A percentile compares a stretch with the other conserved stretches of the same genome.
Evolutionary conservation across 768 basidiomycete genomes (phyloP).

Genomic region (Boletus patriciae): DNA sequence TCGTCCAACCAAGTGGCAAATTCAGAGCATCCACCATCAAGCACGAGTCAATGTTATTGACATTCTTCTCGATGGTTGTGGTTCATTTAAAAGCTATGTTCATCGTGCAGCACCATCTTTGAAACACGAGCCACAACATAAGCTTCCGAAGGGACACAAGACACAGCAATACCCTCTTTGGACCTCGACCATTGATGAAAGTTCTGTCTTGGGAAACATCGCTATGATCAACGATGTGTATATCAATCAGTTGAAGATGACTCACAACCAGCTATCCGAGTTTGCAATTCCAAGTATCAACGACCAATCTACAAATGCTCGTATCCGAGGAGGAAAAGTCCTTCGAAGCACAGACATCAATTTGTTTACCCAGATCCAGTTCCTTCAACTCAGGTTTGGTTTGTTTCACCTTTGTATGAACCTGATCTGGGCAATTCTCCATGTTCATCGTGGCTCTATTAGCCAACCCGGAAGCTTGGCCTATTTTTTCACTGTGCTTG

Average conservation of each 20-base stretch:
- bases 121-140: background rate
- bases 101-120: no score
- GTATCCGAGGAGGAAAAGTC: background rate
- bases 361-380: background rate
- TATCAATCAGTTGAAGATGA: constrained; percentile 4
- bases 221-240: background rate
- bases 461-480: background rate
- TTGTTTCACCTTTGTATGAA: constrained; percentile 29
- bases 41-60: no score
- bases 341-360: background rate
- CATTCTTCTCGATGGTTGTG: no score
- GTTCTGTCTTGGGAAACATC: constrained; percentile 4
- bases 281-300: background rate
- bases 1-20: no score
- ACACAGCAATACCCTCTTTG: background rate
- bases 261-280: background rate
- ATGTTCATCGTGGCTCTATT: background rate
- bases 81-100: no score
- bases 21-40: no score
- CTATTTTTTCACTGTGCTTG: background rate
- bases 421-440: background rate
- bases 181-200: constrained; percentile 8
- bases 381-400: constrained; percentile 7
- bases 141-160: background rate
- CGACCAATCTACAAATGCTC: constrained; percentile 1